Base-by-base conservation (phyloP, 768 basidiomycete species). In the Kwoniella sp. region DNA sequence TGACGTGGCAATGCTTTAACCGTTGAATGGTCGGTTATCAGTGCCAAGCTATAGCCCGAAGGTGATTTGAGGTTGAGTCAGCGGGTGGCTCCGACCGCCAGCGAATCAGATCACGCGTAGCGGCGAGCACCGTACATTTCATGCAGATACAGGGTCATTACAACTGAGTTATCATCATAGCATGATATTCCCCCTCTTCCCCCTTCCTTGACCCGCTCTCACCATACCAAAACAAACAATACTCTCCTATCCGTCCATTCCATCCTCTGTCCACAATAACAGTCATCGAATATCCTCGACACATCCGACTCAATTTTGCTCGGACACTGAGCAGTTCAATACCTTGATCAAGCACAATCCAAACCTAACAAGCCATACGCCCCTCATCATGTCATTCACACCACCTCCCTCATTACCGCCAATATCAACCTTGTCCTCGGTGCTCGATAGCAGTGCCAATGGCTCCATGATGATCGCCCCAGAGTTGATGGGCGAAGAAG, bases 401-500 rank as follows among this genome's bases (percentile, higher is more conserved):
- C 49, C 47, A 24, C 52, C 56, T 10, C 51, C 51, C 17, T 21
- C 57, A 17, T 27, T 64, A 26, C 63, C 55, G 19, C 56, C 63
- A 0, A 53, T 58, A 47, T 55, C 56, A 1, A 64, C 63, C 1
- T 48, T 64, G 12, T 64, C 63, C 1, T 50, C 56, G 3, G 63
- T 50, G 9, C 33, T 64, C 6, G 57, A 51, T n/a, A 55, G 55
- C 55, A 30, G 27, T 7, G 21, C 21, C n/a, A 49, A 54, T n/a
- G 30, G 40, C 6, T 37, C 55, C n/a, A 53, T 64, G 47, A 26
- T 48, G 2, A 64, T 64, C 30, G 63, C 67, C 9, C 67, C 62
- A 8, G 66, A 67, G 40, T 51, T 67, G n/a, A 63, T 67, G 61
- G 66, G 66, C 2, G 56, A 63, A 37, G 61, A 55, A 8, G 66